Evolutionary conservation across 1,284 basidiomycete genomes (phyloP), one percentile per base, ranked within the genome.

Genomic region (Porphyrellus sp.): DNA sequence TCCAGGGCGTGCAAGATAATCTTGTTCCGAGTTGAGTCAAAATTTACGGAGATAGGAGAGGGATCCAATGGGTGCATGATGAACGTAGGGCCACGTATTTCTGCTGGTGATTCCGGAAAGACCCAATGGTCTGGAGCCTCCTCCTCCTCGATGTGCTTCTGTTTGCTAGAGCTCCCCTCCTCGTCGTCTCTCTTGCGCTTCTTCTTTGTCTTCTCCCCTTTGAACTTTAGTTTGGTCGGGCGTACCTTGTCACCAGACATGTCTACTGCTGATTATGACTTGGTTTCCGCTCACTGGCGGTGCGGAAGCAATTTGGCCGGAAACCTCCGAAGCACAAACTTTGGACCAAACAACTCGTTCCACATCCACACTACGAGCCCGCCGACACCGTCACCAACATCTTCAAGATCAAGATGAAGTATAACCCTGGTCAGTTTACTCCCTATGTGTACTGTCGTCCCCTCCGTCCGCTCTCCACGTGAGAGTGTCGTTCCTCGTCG

Each of bases 1-100:
- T 85, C 83, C n/a, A 85, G 66, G 8, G 78, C 63, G 43, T 83
- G 76, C 16, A 88, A 71, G 28, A 84, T 74, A 45, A 92, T 80
- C 40, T 82, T 81, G 59, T 82, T 83, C 34, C 89, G 83, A 16
- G 90, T 89, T 20, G 87, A 78, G 65, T 89, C 89, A 63, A 83
- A 91, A 35, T 88, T 87, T 33, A 93, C 70, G 57, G 81, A 88
- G 56, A 90, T 78, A 7, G 89, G 82, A 8, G 77, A 78, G 24
- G 87, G 82, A 59, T 89, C 86, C 18, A 85, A 85, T 30, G 88
- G 86, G 61, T 92, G 87, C 20, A 85, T 70, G 48, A 93, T 80
- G 72, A 91, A 93, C 13, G 87, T 85, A 21, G 91, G 91, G 6
- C 91, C 91, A 46, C 89, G 83, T 54, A 93, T 81, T 74, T 93